Conservation (phyloP, 148 eudicot species). For the Rhododendron vialii region DNA sequence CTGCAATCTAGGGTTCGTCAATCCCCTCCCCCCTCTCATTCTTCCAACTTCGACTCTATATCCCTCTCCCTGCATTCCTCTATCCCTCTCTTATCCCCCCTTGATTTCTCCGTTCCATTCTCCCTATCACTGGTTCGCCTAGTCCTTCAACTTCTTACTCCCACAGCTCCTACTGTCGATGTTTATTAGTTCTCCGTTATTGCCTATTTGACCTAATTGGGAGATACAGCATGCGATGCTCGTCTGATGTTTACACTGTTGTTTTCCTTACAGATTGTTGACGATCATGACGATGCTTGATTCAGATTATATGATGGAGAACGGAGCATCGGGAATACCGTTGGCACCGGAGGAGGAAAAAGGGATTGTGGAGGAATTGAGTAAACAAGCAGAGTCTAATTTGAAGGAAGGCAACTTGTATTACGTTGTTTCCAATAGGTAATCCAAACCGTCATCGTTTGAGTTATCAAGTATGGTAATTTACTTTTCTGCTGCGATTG, state of each 20-base stretch:
- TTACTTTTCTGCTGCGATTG: background rate
- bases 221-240: background rate
- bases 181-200: background rate
- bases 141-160: background rate
- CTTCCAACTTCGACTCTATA: background rate
- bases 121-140: too few species aligned
- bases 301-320: slow-evolving; percentile 36
- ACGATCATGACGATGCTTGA: slow-evolving; percentile 53
- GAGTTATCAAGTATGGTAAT: background rate
- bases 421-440: slow-evolving; percentile 61
- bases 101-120: background rate
- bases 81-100: background rate
- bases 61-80: background rate
- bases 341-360: slow-evolving; percentile 59
- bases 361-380: slow-evolving; percentile 45
- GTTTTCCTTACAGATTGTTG: background rate
- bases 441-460: background rate
- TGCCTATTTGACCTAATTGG: background rate
- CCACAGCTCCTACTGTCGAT: background rate
- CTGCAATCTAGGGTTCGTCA: slow-evolving; percentile 9
- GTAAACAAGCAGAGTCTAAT: slow-evolving; percentile 50
- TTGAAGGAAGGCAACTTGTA: slow-evolving; percentile 63
- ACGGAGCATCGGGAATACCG: slow-evolving; percentile 44
- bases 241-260: background rate
- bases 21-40: background rate